Evolutionary conservation across 1,284 basidiomycete species (phyloP), one percentile per base, ranked within the genome.

Genomic region (Marasmius tenuissimus): DNA sequence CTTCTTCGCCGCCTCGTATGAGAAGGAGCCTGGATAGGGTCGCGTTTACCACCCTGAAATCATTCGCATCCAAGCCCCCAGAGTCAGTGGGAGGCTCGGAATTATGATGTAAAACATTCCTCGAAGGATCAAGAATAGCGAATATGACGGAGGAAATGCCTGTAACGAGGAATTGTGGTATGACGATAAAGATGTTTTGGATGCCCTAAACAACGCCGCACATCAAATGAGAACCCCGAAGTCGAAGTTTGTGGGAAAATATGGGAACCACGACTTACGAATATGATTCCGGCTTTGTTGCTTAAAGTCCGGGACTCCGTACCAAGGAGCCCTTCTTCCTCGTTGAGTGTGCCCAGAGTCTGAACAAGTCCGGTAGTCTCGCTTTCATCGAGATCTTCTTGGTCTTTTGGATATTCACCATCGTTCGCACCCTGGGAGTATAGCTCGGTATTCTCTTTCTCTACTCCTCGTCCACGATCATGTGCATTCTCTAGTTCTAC

Each of bases 151-250:
- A 83, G 4, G 89, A 84, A 14, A 92, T 68, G 11, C 83, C 89
- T 0, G 86, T 88, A 53, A 90, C 84, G 35, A 92, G 76, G 70
- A 91, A 89, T 66, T 91, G 85, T 0, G 89, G 85, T 12, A 91
- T 78, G 59, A 97, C 95, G 66, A 97, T 81, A 72, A 92, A 96
- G 59, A 97, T 84, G 69, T 96, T 97, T 73, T 96, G 94, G 61
- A 96, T 96, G 40, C 94, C 94, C 92, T 93, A 65, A 45, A 54
- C 65, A 57, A 27, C 27, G 27, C 27, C 27, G 27, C 27, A 27
- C 4, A 27, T 27, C 27, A 27, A 27, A 2, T 27, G 4, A 27
- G 27, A 27, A 27, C 27, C 4, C 27, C 27, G 27, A 27, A 27
- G 2, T 27, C 27, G 2, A 27, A 27, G 2, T 27, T 27, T 27